Evolutionary conservation across 768 basidiomycete genomes (phyloP), one percentile per base, ranked within the genome.

Genomic region (Hydnomerulius pinastri): DNA sequence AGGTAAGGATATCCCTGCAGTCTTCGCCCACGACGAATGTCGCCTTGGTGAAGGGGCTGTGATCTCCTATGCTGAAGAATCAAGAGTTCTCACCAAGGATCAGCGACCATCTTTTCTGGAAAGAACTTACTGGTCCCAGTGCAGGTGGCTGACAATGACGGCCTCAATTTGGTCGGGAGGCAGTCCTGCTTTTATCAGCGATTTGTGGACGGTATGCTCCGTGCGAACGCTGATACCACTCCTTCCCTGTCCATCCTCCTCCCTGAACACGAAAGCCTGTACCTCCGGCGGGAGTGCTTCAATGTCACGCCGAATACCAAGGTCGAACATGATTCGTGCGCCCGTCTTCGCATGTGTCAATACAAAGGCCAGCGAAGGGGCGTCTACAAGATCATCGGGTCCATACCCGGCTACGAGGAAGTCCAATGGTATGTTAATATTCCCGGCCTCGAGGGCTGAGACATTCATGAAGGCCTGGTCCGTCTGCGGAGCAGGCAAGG

Each of bases 381-480:
- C 68, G 2, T 48, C 46, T 2, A 60, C 58, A 8, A 60, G 51
- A 7, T 62, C 67, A 1, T 62, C 67, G 35, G 69, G 60, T 4
- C 58, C 53, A 1, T 70, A 63, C 28, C 64, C 72, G 18, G 69
- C 70, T 30, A 80, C 59, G 44, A 78, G 57, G 46, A 65, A 62
- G 28, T 69, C 70, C 20, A 76, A 58, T 0, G 71, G 59, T 8
- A 82, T 54, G 21, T 55, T 56, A 6, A 84, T 62, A 9, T 69
- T 55, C 5, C 82, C 83, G 1, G 73, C 76, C 53, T 81, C 79
- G 30, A 85, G 72, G 0, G 77, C 81, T 33, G 83, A 85, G 28
- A 84, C 74, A 24, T 72, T 55, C 50, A 78, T 76, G 57, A 75
- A 83, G 0, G 81, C 66, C 57, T 85, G 83, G 44, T 74, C 63